These are phyloP conservation scores for Spironucleus salmonicida DNA, from an alignment of 208 protist genomes.

Conservation along the genomic window DNA sequence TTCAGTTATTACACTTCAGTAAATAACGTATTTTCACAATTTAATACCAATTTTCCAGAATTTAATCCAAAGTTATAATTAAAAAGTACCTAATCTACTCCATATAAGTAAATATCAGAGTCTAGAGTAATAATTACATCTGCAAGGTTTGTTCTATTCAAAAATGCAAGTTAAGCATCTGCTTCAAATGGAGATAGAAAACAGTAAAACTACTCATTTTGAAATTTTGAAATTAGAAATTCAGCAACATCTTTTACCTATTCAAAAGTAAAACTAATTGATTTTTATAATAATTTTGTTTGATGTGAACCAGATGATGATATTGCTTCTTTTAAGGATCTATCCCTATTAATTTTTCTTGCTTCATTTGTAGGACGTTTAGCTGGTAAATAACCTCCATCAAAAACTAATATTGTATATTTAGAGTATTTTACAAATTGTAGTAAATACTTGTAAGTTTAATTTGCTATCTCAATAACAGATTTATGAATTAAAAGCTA, in stretches of 20 bases:
- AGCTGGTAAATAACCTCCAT: constrained; percentile 13
- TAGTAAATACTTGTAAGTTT: background rate
- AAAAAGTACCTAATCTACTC: background rate
- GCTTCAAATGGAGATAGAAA: constrained; percentile 11
- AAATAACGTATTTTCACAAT: background rate
- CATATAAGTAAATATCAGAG: constrained; percentile 23
- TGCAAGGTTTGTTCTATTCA: background rate
- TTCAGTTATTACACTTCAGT: background rate
- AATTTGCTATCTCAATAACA: background rate
- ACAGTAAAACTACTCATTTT: background rate
- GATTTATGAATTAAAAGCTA: background rate
- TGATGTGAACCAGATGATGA: background rate
- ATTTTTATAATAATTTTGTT: background rate
- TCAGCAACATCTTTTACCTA: background rate
- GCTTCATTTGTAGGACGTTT: background rate
- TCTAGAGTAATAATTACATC: constrained; percentile 20
- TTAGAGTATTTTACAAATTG: background rate
- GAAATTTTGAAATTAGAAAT: background rate
- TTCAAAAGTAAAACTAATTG: background rate
- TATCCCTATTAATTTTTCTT: background rate
- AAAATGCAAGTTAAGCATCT: constrained; percentile 18
- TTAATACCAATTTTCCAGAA: background rate
- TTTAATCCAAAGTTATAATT: background rate
- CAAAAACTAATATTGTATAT: background rate
- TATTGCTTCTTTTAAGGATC: background rate